phyloP scores from a whole-genome alignment of 225 moss, liverwort and hornwort species.

The Pleurozium schreberi region DNA sequence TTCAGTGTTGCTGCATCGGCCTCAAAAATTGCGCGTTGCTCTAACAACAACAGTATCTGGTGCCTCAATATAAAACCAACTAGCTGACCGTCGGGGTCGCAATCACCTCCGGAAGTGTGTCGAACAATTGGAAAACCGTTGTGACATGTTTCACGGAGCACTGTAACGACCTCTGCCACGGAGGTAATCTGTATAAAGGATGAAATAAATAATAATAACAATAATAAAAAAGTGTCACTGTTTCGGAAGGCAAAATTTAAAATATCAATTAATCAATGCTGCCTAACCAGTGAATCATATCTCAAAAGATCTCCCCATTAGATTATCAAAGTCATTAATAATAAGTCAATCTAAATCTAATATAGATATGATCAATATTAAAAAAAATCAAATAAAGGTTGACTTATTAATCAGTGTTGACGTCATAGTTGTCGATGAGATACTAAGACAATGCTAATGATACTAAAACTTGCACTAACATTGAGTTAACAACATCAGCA shows the following conservation, averaged over 20 bases:
- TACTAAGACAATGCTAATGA: background rate
- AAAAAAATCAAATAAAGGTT: background rate
- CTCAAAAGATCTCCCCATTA: background rate
- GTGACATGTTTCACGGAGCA: slow-evolving; percentile 32
- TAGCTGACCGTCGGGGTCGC: slow-evolving; percentile 50
- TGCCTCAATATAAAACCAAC: slow-evolving; percentile 69
- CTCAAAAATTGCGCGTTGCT: slow-evolving; percentile 45
- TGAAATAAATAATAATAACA: background rate
- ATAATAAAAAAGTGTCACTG: background rate
- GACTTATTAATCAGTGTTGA: background rate
- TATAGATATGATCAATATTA: background rate
- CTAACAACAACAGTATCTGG: slow-evolving; percentile 67
- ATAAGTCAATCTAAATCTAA: background rate
- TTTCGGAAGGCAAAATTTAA: background rate
- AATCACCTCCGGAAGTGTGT: slow-evolving; percentile 19
- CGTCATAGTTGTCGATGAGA: background rate
- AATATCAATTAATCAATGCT: background rate
- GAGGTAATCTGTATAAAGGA: slow-evolving; percentile 25
- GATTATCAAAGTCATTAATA: background rate
- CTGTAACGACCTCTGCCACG: slow-evolving; percentile 27
- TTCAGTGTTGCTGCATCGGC: slow-evolving; percentile 24
- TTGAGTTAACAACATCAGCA: background rate
- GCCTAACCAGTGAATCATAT: background rate
- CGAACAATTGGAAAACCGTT: slow-evolving; percentile 72
- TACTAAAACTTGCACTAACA: background rate